phyloP scores from a whole-genome alignment of 2,329 filamentous ascomycete species.

The Sarocladiaceae sp. region DNA sequence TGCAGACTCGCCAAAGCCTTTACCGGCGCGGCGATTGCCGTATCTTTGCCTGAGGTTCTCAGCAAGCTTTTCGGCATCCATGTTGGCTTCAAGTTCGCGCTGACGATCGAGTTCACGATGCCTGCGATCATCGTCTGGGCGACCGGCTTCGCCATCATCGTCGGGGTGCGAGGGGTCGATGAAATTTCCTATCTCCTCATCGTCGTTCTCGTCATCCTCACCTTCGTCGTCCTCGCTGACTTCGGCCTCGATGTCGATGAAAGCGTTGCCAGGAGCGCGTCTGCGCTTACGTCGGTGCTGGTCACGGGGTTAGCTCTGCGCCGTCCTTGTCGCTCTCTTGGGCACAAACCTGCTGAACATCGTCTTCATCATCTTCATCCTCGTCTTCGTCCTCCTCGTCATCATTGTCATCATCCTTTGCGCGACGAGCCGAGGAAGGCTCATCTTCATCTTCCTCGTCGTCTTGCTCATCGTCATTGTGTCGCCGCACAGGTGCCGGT shows the following conservation, averaged over 20 bases:
- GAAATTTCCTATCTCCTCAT: constrained; percentile 77
- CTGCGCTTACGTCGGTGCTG: constrained; percentile 79
- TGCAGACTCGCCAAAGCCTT: constrained; percentile 63
- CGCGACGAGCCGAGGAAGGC: constrained; percentile 29
- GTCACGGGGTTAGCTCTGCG: constrained; percentile 14
- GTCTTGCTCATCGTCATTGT: constrained; percentile 27
- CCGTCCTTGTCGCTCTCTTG: constrained; percentile 11
- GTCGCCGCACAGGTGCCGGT: constrained; percentile 16
- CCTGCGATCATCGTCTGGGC: constrained; percentile 81
- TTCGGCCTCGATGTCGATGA: constrained; percentile 97
- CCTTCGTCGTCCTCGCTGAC: constrained; percentile 92
- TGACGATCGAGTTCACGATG: constrained; percentile 93
- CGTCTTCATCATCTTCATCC: constrained; percentile 63
- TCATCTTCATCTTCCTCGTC: constrained; percentile 28
- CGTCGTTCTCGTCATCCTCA: constrained; percentile 85
- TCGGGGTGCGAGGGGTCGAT: constrained; percentile 89
- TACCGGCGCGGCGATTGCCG: constrained; percentile 67
- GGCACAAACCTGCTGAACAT: constrained; percentile 59
- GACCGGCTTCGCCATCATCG: constrained; percentile 76
- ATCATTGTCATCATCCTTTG: constrained; percentile 37
- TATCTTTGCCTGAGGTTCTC: constrained; percentile 84
- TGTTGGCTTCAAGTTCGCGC: constrained; percentile 78
- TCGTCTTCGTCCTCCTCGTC: constrained; percentile 50
- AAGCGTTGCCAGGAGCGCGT: constrained; percentile 71
- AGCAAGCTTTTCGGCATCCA: constrained; percentile 92